Base-by-base conservation (phyloP, 257 asterid species). In the Nicotiana obtusifolia region DNA sequence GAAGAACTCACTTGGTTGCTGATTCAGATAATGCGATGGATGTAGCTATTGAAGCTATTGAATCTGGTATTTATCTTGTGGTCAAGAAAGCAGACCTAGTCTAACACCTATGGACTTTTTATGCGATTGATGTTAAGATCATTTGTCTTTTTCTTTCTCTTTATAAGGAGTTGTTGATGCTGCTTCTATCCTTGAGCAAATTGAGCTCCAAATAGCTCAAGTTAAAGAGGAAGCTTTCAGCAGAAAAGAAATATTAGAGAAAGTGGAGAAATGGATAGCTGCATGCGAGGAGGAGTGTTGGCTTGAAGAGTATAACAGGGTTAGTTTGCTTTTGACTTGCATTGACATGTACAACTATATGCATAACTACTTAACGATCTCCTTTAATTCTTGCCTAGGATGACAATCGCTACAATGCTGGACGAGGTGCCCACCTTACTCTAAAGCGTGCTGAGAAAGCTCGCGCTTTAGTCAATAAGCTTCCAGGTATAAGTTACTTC, bases 251-350 rank as follows among this genome's bases (percentile, higher is more conserved):
- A 89, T 94, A 81, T 98, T 96, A 60, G 99, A 96, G 84, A 96
- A 88, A 89, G 94, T 96, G 85, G 98, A 96, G 89, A 96, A 96
- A 88, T 96, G 99, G 99, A 93, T 93, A 86, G 86, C 91, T 37
- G 97, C 99, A 76, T 94, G 99, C 14, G 97, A 91, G 80, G 98
- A 96, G 86, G 98, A 96, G 91, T 91, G 97, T 87, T 96, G 99
- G 99, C 99, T 96, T 64, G 98, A 94, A 90, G 99, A 96, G 86
- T 96, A 96, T 80, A 93, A 91, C 79, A 94, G 97, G 95, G 98
- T 94, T 84, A 37, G 91, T 81, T 77, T 30, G 84, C 80, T 77
- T n/a, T 75, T 77, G 54, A 76, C 68, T 71, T 61, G 65, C 35
- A 59, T 11, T 71, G 60, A 65, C 56, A 37, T 65, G 78, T 64